These are phyloP conservation scores for Beta vulgaris DNA, from an alignment of 148 eudicot species.

Conservation along the genomic window DNA sequence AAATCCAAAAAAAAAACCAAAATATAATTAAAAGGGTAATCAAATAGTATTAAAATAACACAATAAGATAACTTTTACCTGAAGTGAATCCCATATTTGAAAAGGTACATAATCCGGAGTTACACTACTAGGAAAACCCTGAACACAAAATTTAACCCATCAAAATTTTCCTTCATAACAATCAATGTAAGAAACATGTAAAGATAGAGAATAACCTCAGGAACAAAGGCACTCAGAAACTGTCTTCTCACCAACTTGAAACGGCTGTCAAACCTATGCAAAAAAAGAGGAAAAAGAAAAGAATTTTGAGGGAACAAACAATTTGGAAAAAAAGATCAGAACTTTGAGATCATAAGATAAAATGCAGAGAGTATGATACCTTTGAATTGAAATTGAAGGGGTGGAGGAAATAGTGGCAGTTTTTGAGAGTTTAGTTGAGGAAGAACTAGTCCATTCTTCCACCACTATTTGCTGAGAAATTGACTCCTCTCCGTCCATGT, in stretches of 20 bases:
- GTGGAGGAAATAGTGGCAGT: constrained; percentile 58
- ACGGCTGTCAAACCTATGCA: constrained; percentile 42
- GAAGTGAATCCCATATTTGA: constrained; percentile 93
- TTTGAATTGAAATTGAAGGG: constrained; percentile 31
- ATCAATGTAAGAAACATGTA: background rate
- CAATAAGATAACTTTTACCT: constrained; percentile 38
- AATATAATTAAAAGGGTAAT: background rate
- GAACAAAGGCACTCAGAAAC: constrained; percentile 77
- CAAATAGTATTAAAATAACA: background rate
- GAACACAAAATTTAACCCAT: constrained; percentile 25
- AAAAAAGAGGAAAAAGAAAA: background rate
- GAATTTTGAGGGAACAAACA: background rate
- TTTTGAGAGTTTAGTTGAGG: constrained; percentile 48
- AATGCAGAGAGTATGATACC: constrained; percentile 18
- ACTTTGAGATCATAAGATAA: too few relatives aligned
- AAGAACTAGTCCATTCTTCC: constrained; percentile 76
- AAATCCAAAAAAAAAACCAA: background rate
- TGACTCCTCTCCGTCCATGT: constrained; percentile 10
- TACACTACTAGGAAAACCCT: constrained; percentile 96
- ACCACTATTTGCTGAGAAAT: constrained; percentile 24
- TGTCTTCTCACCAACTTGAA: constrained; percentile 48
- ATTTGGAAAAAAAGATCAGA: background rate
- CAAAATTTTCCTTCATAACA: background rate
- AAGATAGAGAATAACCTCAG: constrained; percentile 46
- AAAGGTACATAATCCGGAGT: constrained; percentile 91